A percentile compares a stretch with the other conserved stretches of the same genome.
Conservation (phyloP, 345 rosid genomes). For the Barbarea vulgaris region DNA sequence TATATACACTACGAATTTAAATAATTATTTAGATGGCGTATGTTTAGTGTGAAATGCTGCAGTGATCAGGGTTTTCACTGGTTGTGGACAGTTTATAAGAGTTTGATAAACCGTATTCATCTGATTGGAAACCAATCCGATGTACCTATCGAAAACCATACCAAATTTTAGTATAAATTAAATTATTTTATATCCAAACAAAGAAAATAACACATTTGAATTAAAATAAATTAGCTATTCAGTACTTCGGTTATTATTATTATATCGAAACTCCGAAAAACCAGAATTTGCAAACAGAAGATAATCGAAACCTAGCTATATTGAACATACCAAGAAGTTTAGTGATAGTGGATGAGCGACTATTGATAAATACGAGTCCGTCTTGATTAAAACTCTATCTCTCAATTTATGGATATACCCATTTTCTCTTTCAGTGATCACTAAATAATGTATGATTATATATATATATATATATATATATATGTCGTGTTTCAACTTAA, state of each 20-base stretch:
- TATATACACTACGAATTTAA: background rate
- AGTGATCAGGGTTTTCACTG: background rate
- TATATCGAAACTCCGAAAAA: background rate
- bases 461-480: too few relatives aligned
- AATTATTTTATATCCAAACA: background rate
- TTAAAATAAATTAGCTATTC: background rate
- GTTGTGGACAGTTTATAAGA: background rate
- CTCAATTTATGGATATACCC: background rate
- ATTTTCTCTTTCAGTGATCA: slow-evolving; percentile 8
- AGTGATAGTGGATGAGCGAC: background rate
- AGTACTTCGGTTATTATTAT: background rate
- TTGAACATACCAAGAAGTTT: background rate
- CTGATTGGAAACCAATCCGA: background rate
- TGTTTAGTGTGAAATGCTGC: background rate
- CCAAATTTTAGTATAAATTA: background rate
- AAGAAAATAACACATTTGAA: too few relatives aligned
- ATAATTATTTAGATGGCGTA: background rate
- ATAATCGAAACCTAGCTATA: background rate
- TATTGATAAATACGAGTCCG: background rate
- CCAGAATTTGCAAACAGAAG: background rate
- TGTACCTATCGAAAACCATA: background rate
- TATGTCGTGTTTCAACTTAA: slow-evolving; percentile 2
- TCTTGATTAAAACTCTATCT: background rate
- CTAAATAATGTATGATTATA: background rate
- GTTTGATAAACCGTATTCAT: background rate